These are phyloP conservation scores for Epithele typhae DNA, from an alignment of 768 basidiomycete species.

Conservation along the genomic window DNA sequence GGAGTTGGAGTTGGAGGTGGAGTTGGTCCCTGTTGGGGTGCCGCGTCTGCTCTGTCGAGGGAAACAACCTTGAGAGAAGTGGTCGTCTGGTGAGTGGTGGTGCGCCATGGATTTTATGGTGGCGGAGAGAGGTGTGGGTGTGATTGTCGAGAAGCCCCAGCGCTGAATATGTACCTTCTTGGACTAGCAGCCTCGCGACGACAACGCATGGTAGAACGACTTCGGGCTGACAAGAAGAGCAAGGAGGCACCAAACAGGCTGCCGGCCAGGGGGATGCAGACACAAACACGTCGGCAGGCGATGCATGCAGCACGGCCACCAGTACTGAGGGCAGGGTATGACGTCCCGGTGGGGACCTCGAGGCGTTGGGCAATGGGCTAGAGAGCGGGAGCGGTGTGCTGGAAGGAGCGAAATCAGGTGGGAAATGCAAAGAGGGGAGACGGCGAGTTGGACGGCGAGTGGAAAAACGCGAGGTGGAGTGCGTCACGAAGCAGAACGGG, in stretches of 20 bases:
- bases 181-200: not conserved
- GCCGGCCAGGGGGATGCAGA: slow-evolving; percentile 2
- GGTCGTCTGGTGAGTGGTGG: slow-evolving; percentile 66
- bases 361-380: slow-evolving; percentile 6
- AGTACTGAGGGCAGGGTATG: slow-evolving; percentile 3
- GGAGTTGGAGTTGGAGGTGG: slow-evolving; percentile 18
- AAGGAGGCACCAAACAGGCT: slow-evolving; percentile 1
- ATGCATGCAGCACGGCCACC: slow-evolving; percentile 3
- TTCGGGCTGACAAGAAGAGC: not conserved
- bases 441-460: slow-evolving; percentile 2
- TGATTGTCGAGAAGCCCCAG: slow-evolving; percentile 22
- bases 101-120: slow-evolving; percentile 55
- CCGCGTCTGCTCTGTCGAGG: slow-evolving; percentile 51
- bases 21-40: slow-evolving; percentile 51
- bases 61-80: slow-evolving; percentile 57
- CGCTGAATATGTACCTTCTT: slow-evolving; percentile 16
- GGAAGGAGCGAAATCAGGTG: slow-evolving; percentile 4
- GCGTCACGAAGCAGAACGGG: too few species aligned
- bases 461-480: not conserved
- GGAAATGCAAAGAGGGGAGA: not conserved
- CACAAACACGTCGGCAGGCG: slow-evolving; percentile 2
- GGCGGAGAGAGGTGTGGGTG: slow-evolving; percentile 35
- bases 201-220: slow-evolving; percentile 5
- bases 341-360: slow-evolving; percentile 3
- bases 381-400: slow-evolving; percentile 1